phyloP scores from a whole-genome alignment of 2,329 filamentous ascomycete species.

The Beauveria brongniartii region DNA sequence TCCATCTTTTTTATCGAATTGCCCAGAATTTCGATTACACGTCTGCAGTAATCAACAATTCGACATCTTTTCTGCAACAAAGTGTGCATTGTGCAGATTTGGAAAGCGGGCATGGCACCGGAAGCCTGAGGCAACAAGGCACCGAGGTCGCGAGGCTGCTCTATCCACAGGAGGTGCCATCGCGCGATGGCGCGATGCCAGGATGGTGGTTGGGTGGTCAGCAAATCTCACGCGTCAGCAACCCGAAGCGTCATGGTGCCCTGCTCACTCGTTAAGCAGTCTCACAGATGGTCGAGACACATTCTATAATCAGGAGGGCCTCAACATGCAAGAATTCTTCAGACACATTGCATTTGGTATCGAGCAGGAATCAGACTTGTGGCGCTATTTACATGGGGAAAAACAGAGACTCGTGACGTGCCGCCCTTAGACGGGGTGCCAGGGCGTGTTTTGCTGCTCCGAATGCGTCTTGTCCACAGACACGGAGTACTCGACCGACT shows the following conservation, averaged over 20 bases:
- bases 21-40: too few species aligned
- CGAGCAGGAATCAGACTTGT: neutral
- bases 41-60: too few species aligned
- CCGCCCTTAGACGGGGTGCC: neutral
- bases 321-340: neutral
- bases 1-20: neutral
- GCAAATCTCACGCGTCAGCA: constrained; percentile 5
- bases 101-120: too few species aligned
- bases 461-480: constrained; percentile 22
- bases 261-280: neutral
- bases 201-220: neutral
- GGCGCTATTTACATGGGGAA: neutral
- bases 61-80: neutral
- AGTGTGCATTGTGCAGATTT: neutral
- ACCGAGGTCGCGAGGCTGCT: neutral
- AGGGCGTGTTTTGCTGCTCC: constrained; percentile 3
- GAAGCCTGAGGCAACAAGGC: too few species aligned
- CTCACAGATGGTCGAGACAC: neutral
- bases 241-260: neutral
- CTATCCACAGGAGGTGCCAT: constrained; percentile 2
- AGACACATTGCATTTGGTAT: neutral
- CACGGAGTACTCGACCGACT: constrained; percentile 35
- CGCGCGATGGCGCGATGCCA: neutral
- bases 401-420: neutral
- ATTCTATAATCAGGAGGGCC: neutral